Evolutionary conservation across 1,139 yeast species (phyloP), one percentile per base, ranked within the genome.

Genomic region (Ashbya aceris): DNA sequence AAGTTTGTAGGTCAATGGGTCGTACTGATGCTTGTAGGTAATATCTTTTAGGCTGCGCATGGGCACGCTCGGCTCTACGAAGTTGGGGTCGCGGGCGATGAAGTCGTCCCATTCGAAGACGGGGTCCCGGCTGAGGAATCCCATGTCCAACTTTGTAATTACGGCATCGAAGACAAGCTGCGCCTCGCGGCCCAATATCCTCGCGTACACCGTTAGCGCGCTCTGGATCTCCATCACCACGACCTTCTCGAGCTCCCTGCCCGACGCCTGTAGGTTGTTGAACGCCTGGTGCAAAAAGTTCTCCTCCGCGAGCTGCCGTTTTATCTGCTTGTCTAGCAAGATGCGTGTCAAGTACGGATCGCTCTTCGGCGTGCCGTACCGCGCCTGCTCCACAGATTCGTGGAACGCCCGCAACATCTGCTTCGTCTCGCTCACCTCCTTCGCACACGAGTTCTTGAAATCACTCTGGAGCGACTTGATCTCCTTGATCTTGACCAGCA

Each of bases 91-190:
- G 47, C 81, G 74, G 20, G 77, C 66, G 43, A 87, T 75, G 51
- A 86, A 91, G 27, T 83, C 74, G 49, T 83, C 87, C 96, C 97
- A 91, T 67, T 91, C 98, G 58, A 78, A 76, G 28, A 76, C 71
- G 8, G 95, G 77, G 49, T 83, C 91, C 56, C 83, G 80, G 34
- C 83, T 73, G 46, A 85, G 74, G 51, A 86, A 79, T 1, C 96
- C 95, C 40, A 73, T 64, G 52, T 79, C 78, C 44, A 87, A 65
- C 58, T 77, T 79, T 8, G 85, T 79, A 33, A 83, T 70, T 47
- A 86, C 68, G 44, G 71, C 71, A 49, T 79, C 78, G 48, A 80
- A 76, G 12, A 82, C 77, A 30, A 81, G 68, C 47, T 79, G 79
- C 33, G 85, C 79, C 59, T 84, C 89, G 47, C 74, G 76, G 38